These are phyloP conservation scores for Stephania cephalantha DNA, from an alignment of 164 flowering plant species.

Conservation along the genomic window DNA sequence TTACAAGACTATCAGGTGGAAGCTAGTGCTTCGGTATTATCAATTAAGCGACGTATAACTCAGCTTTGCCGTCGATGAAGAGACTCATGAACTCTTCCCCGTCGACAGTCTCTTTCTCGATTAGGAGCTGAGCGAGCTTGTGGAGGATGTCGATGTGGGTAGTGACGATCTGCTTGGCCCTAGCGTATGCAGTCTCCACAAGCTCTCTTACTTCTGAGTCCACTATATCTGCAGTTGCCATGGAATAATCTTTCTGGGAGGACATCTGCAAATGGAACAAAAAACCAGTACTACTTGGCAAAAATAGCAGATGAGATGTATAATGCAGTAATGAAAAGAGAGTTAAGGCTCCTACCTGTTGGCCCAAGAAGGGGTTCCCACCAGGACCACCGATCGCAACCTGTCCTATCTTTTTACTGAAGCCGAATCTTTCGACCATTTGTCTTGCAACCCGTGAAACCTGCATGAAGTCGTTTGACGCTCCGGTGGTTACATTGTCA, in stretches of 20 bases:
- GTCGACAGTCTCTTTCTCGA: constrained; percentile 94
- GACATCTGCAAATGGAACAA: constrained; percentile 61
- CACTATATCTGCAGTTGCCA: constrained; percentile 97
- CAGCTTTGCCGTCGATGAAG: constrained; percentile 93
- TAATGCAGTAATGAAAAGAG: neutral
- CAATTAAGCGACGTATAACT: constrained; percentile 49
- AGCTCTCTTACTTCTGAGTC: constrained; percentile 93
- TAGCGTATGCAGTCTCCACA: constrained; percentile 71
- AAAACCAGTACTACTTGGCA: neutral
- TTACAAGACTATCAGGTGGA: constrained; percentile 2
- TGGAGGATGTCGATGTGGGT: constrained; percentile 90
- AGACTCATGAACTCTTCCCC: constrained; percentile 99
- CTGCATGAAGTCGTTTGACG: constrained; percentile 97
- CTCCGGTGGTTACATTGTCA: constrained; percentile 94
- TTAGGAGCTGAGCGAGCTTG: constrained; percentile 87
- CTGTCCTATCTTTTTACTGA: constrained; percentile 99
- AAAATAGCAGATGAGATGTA: neutral
- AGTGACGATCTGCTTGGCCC: constrained; percentile 66
- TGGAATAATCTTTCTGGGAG: constrained; percentile 87
- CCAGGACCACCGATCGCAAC: constrained; percentile 92
- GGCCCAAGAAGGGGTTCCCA: constrained; percentile 95
- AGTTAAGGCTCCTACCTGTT: constrained; percentile 43
- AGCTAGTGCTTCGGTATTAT: neutral
- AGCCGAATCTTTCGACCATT: constrained; percentile 97
- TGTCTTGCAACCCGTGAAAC: constrained; percentile 93